Evolutionary conservation across 345 rosid species (phyloP).

Genomic region (Fremontodendron californicum): DNA sequence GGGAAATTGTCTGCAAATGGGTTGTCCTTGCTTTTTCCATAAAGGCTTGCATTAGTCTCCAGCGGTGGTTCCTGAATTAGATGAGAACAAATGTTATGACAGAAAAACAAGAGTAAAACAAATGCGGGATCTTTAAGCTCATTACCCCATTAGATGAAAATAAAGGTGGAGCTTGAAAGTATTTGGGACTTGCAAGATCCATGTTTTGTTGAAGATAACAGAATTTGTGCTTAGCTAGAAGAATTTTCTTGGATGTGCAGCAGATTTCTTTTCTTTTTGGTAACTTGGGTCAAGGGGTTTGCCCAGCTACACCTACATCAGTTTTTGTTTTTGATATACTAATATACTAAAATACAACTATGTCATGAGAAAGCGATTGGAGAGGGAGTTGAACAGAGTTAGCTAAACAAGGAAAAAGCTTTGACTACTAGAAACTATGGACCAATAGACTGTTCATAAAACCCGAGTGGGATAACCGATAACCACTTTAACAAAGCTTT

Average conservation of each 20-base stretch:
- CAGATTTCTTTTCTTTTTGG: background rate
- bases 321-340: slow-evolving; percentile 4
- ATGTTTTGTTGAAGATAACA: slow-evolving; percentile 16
- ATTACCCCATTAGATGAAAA: slow-evolving; percentile 40
- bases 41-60: slow-evolving; percentile 14
- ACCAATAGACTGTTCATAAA: background rate
- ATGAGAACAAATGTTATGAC: slow-evolving; percentile 7
- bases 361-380: slow-evolving; percentile 29
- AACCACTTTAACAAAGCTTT: background rate
- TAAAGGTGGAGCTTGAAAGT: slow-evolving; percentile 29
- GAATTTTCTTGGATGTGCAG: background rate
- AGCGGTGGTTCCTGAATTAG: slow-evolving; percentile 24
- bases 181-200: slow-evolving; percentile 47
- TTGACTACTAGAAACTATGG: slow-evolving; percentile 21
- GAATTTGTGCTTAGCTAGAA: background rate
- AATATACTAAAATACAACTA: background rate
- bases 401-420: slow-evolving; percentile 23
- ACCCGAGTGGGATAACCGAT: slow-evolving; percentile 13
- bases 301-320: background rate
- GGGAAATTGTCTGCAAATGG: slow-evolving; percentile 13
- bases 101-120: background rate
- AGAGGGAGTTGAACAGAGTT: slow-evolving; percentile 23
- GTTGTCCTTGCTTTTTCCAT: slow-evolving; percentile 35
- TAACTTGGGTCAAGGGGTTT: background rate
- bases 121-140: background rate